Percentiles rank a stretch among this genome's conserved stretches.
Conservation (phyloP, 2,329 filamentous ascomycete genomes). For the Sporothrix phasma region DNA sequence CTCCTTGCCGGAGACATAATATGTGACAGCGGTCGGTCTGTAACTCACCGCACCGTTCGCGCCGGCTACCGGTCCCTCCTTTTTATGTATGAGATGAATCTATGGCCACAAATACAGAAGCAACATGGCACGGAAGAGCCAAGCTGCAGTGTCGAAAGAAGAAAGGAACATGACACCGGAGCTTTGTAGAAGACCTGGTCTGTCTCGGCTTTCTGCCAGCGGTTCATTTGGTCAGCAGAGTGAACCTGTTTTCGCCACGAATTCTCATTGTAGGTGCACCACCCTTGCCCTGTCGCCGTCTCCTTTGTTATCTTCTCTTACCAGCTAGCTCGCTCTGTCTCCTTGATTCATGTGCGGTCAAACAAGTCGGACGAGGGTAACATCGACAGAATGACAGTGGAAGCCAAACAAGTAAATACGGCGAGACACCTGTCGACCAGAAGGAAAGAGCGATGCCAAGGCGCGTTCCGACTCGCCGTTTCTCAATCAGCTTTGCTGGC, state of each 20-base stretch:
- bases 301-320: not conserved
- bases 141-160: not conserved
- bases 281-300: not conserved
- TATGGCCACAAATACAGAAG: not conserved
- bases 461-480: not conserved
- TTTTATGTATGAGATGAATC: not conserved
- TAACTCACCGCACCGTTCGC: not conserved
- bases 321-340: not conserved
- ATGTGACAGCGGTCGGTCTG: not conserved
- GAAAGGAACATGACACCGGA: not conserved
- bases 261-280: not conserved
- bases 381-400: not conserved
- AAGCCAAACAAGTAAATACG: not conserved
- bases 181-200: too few species aligned
- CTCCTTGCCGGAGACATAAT: not conserved
- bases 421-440: not conserved
- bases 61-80: not conserved
- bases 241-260: not conserved
- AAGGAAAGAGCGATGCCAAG: not conserved
- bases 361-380: not conserved
- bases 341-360: not conserved
- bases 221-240: not conserved
- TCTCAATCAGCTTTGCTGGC: constrained; percentile 5
- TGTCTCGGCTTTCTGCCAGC: constrained; percentile 4
- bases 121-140: not conserved